Base-by-base conservation (phyloP, 2,329 filamentous ascomycete genomes). In the Pezicula radicicola region DNA sequence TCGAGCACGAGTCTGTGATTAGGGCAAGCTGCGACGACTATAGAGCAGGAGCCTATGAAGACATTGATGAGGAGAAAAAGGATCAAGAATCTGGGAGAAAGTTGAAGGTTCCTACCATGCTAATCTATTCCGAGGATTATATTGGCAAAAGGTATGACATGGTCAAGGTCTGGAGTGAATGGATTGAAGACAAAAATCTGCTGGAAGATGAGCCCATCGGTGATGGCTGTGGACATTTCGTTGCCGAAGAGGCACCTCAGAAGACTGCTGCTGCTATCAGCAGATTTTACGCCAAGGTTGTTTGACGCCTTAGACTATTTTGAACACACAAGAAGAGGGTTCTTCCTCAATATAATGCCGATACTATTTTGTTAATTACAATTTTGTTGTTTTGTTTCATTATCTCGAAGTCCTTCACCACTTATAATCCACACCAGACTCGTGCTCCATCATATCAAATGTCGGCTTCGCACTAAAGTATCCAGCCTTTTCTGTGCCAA, bases 381-480 rank as follows among this genome's bases (percentile, higher is more conserved):
- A 33, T 33, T 13, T 12, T 1, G 10, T 33, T 13, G 12, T 33
- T 33, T 33, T 13, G 30, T 30, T 30, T 30, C 28, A 30, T 30
- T 33, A 33, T 33, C 7, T 4, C 30, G 3, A 33, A 12, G 21
- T 12, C 15, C 36, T 16, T 55, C 52, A 65, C 63, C 55, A 60
- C 52, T 63, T 62, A 49, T 65, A 66, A 53, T 63, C 63, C 28
- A 57, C 55, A 5, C 63, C 64, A 18, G 55, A 43, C 70, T 86
- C 81, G 64, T 78, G 77, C 61, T 85, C 78, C 55, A 87, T 80
- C 39, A 89, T 70, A 71, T 89, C 86, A 70, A 91, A 91, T 56
- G 85, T 60, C 15, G 87, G 87, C 71, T 84, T 85, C 6, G 84
- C 87, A 60, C 78, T 83, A 64, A 91, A 91, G 75, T 80, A 90